Base-by-base conservation (phyloP, 1,284 basidiomycete species). In the Marasmius tenuissimus region DNA sequence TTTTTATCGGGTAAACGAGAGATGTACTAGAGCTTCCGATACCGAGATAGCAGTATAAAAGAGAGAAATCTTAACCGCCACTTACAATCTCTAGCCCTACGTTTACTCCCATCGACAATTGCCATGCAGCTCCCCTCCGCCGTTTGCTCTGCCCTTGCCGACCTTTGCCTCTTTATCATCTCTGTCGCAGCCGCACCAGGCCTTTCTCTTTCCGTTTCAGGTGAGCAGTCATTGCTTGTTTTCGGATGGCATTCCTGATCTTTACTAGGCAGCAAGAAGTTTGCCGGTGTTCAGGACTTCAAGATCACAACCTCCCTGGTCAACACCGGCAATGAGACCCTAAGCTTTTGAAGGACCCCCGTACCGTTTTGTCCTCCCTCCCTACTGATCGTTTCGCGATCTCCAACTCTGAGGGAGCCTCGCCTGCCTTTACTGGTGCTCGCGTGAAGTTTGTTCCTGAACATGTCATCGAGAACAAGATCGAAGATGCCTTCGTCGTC, bases 341-440 rank as follows among this genome's bases (percentile, higher is more conserved):
- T 83, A 80, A 77, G 67, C 68, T 83, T 54, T 71, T 83, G 61
- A 81, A 81, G 62, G 77, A 83, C 69, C 81, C 81, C 37, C 69
- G 71, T 38, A 70, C 76, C 18, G 68, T 76, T 22, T 72, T 84
- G 45, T 73, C 74, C 57, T 73, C 72, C 52, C 64, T 80, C 57
- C 76, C 79, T 33, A 76, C 81, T 33, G 66, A 83, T 63, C 76
- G 77, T 48, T 84, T 83, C 70, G 54, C 61, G 60, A 78, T 83
- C 68, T 72, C 69, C 49, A 71, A 74, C 57, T 69, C 70, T 5
- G 64, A 69, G 22, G 81, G 80, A 14, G 70, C 69, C 39, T 58
- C 63, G 18, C 79, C 81, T 20, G 55, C 67, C 20, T 82, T 82
- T 71, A 73, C 62, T 20, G 81, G 81, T 63, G 70, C 74, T 64